These are phyloP conservation scores for Schizochytrium sp. DNA, from an alignment of 108 stramenopile species.

Conservation along the genomic window DNA sequence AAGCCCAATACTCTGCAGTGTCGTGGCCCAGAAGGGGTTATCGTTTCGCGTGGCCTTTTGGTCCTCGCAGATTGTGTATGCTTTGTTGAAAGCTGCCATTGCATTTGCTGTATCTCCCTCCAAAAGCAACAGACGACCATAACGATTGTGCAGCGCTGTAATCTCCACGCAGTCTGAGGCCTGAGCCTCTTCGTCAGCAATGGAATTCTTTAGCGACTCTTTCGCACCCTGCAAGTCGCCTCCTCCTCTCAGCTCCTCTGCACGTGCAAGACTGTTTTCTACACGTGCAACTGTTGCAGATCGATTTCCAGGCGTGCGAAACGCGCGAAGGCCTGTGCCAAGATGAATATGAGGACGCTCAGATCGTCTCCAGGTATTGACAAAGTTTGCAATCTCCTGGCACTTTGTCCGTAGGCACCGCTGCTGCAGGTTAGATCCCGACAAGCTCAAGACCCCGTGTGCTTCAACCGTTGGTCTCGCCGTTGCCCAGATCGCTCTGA, in stretches of 20 bases:
- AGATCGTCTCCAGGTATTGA: neutral
- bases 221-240: neutral
- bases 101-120: neutral
- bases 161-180: neutral
- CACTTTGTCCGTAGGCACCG: too few species aligned
- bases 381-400: too few species aligned
- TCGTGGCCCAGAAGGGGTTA: slow-evolving; percentile 4
- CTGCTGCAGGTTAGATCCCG: too few species aligned
- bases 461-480: too few species aligned
- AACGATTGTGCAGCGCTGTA: neutral
- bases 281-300: neutral
- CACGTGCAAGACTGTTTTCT: neutral
- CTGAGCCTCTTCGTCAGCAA: neutral
- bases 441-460: too few species aligned
- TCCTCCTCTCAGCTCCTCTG: neutral
- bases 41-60: neutral
- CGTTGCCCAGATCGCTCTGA: too few species aligned
- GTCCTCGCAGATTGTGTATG: neutral
- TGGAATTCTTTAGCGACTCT: neutral
- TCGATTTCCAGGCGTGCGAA: neutral
- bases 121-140: neutral
- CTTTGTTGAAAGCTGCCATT: neutral
- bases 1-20: neutral
- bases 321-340: neutral
- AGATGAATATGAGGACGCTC: neutral